Evolutionary conservation across 129 eudicot genomes (phyloP), one percentile per base, ranked within the genome.

Genomic region (Flaveria sonorensis): DNA sequence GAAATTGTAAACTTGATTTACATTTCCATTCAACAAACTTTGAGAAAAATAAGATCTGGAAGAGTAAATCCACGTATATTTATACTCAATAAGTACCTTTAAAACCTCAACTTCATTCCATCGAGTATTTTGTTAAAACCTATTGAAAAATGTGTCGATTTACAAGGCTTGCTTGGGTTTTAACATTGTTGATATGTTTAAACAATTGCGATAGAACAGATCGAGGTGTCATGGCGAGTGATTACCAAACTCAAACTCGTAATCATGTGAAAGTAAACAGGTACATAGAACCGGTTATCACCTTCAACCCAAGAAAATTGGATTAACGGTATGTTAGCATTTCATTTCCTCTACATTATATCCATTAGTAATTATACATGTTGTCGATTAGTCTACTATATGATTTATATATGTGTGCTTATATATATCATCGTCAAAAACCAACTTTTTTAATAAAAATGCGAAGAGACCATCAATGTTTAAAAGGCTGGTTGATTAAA

Each of bases 301-400:
- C 47, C 86, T 92, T 72, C 97, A 89, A 75, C 96, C n/a, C 23
- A 71, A 79, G 32, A 81, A 71, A 67, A 92, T n/a, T 89, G 97
- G 97, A 92, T 92, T 15, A 92, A 87, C 53, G 97, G 97, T 89
- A 56, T 70, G 59, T 64, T 3, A 50, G 5, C 26, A 1, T 26
- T 43, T 61, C 40, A 15, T 61, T 19, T 2, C 20, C 13, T 75
- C 26, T 7, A 8, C 14, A 26, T n/a, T n/a, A 5, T 43, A 13
- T 74, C 4, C 2, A 39, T 18, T n/a, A 62, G 26, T n/a, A 10
- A 20, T 47, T 10, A 11, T 59, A 59, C 1, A 19, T 7, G 13
- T 20, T 21, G 1, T 21, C 32, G 16, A 59, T 59, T 59, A 12
- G 1, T 11, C 5, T n/a, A 6, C n/a, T 5, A n/a, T 26, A 26